A percentile compares a stretch with the other conserved stretches of the same genome.
These are phyloP conservation scores for Vanderwaltozyma tropicalis DNA, from an alignment of 805 yeast genomes.

Conservation along the genomic window DNA sequence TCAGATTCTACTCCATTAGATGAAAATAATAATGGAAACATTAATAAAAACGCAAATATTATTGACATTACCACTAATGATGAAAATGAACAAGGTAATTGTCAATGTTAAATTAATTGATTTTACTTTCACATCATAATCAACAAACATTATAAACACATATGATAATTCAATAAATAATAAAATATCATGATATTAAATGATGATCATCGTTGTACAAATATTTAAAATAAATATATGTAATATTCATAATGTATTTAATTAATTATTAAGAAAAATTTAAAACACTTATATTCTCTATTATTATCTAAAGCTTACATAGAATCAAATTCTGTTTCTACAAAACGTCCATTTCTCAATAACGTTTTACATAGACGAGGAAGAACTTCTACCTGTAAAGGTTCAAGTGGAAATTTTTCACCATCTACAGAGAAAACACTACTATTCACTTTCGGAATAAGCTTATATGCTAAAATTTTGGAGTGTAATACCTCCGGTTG, in stretches of 20 bases:
- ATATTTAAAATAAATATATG: background rate
- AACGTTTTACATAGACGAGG: slow-evolving; percentile 55
- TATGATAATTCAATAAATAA: no score
- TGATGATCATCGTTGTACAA: no score
- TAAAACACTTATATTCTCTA: no score
- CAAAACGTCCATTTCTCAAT: slow-evolving; percentile 49
- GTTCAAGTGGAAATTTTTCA: slow-evolving; percentile 66
- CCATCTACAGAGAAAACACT: slow-evolving; percentile 77
- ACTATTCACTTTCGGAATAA: slow-evolving; percentile 49
- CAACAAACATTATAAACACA: no score
- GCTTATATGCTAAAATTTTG: slow-evolving; percentile 65
- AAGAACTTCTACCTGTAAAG: slow-evolving; percentile 75
- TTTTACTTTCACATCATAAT: no score
- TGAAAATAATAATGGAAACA: slow-evolving; percentile 25
- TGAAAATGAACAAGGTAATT: slow-evolving; percentile 26
- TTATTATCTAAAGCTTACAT: slow-evolving; percentile 20
- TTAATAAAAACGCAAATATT: slow-evolving; percentile 30
- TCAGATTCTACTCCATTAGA: slow-evolving; percentile 17
- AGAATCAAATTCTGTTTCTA: slow-evolving; percentile 39
- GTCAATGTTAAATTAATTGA: slow-evolving; percentile 38
- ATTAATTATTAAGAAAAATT: no score
- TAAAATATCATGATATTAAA: no score
- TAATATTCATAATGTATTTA: background rate
- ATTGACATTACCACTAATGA: slow-evolving; percentile 35
- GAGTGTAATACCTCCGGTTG: slow-evolving; percentile 59